These are phyloP conservation scores for Saccharomycopsis sp. DNA, from an alignment of 805 yeast species.

Conservation along the genomic window DNA sequence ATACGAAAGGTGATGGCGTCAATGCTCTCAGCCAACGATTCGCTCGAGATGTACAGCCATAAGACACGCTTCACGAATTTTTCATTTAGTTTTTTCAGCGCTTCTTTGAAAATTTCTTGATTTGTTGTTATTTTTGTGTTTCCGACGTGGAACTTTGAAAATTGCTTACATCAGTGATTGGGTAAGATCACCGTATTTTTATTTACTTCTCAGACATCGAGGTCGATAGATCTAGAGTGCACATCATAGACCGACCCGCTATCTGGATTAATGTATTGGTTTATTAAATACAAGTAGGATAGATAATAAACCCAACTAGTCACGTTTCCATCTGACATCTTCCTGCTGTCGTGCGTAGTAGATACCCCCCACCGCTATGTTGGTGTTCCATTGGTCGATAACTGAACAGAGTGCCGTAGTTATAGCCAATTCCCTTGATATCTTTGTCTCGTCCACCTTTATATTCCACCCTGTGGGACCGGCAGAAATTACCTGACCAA, in stretches of 20 bases:
- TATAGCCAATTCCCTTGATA: slow-evolving; percentile 52
- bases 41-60: background rate
- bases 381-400: slow-evolving; percentile 64
- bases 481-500: slow-evolving; percentile 51
- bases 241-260: too few relatives aligned
- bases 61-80: background rate
- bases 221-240: background rate
- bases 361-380: slow-evolving; percentile 56
- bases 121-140: background rate
- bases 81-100: background rate
- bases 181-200: background rate
- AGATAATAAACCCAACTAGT: too few relatives aligned
- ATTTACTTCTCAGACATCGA: background rate
- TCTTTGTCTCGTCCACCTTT: slow-evolving; percentile 45
- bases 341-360: slow-evolving; percentile 46
- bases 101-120: background rate
- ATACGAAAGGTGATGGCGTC: background rate
- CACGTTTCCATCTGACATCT: slow-evolving; percentile 53
- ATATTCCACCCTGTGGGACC: slow-evolving; percentile 50
- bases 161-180: background rate
- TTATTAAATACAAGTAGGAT: too few relatives aligned
- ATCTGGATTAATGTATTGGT: too few relatives aligned
- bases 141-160: background rate
- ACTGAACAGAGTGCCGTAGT: slow-evolving; percentile 53
- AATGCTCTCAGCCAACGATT: background rate